Conservation (phyloP, 139 green algal species). For the Chlorella sorokiniana region DNA sequence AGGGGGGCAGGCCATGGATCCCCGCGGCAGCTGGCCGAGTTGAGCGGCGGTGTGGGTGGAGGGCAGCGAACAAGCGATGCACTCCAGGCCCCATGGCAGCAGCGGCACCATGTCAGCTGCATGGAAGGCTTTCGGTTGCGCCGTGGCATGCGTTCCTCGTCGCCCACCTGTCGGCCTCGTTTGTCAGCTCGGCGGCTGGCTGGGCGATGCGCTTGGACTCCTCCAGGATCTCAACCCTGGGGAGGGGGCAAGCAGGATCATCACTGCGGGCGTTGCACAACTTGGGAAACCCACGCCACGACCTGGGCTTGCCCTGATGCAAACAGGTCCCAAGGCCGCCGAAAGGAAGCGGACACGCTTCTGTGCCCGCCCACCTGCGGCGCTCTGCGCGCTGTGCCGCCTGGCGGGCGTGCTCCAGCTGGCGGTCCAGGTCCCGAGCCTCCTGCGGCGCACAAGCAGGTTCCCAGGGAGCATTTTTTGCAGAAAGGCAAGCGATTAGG, state of each 20-base stretch:
- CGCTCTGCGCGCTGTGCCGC: background rate
- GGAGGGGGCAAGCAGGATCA: background rate
- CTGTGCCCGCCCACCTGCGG: no score
- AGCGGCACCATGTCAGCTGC: background rate
- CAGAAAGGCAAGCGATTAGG: background rate
- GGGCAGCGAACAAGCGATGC: background rate
- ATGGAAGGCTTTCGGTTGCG: background rate
- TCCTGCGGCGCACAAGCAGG: slow-evolving; percentile 10
- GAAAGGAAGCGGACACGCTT: no score
- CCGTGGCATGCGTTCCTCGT: background rate
- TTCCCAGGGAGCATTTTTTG: no score
- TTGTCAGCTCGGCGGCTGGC: slow-evolving; percentile 21
- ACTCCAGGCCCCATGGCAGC: background rate
- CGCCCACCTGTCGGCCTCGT: slow-evolving; percentile 29
- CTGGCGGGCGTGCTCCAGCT: slow-evolving; percentile 30
- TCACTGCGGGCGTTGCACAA: background rate
- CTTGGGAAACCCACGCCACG: no score
- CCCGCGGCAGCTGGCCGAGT: background rate
- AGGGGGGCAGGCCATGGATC: background rate
- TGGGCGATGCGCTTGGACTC: slow-evolving; percentile 13
- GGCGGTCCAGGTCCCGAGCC: slow-evolving; percentile 21
- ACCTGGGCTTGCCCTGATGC: no score
- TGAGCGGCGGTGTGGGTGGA: background rate
- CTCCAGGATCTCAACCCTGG: slow-evolving; percentile 35
- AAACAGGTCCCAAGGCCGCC: no score